Percentiles rank a stretch among this genome's conserved stretches.
phyloP scores from a whole-genome alignment of 2,329 filamentous ascomycete genomes.

The Talaromyces pinophilus region DNA sequence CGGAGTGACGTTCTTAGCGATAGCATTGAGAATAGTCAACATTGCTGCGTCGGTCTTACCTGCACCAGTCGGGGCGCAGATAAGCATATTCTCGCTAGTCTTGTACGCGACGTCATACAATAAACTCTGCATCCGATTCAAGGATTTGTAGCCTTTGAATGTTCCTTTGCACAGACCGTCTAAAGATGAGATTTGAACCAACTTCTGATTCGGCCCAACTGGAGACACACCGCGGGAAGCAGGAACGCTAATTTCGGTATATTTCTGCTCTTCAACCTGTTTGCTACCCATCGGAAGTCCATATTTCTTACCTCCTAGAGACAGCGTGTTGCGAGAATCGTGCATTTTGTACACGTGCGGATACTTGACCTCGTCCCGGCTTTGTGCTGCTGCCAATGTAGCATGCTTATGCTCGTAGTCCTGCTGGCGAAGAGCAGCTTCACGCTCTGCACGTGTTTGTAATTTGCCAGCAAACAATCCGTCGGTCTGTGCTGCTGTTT shows the following conservation, averaged over 20 bases:
- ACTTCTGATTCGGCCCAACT: slow-evolving; percentile 69
- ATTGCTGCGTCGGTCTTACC: slow-evolving; percentile 99
- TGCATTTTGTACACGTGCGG: slow-evolving; percentile 90
- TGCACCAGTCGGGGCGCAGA: slow-evolving; percentile 95
- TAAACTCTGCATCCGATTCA: slow-evolving; percentile 98
- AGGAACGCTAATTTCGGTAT: slow-evolving; percentile 87
- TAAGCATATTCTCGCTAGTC: slow-evolving; percentile 97
- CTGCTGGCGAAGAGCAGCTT: slow-evolving; percentile 71
- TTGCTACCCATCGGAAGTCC: slow-evolving; percentile 75
- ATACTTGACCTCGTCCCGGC: slow-evolving; percentile 72
- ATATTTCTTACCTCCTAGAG: slow-evolving; percentile 77
- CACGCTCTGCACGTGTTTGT: slow-evolving; percentile 73
- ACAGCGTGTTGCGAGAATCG: slow-evolving; percentile 82
- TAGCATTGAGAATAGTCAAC: slow-evolving; percentile 88
- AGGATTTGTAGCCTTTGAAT: slow-evolving; percentile 86
- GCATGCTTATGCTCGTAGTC: slow-evolving; percentile 84
- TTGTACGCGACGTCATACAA: slow-evolving; percentile 94
- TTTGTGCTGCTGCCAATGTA: slow-evolving; percentile 67
- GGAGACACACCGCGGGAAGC: slow-evolving; percentile 74
- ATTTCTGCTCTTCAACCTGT: slow-evolving; percentile 71
- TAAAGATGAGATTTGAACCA: slow-evolving; percentile 77
- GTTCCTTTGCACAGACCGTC: slow-evolving; percentile 89
- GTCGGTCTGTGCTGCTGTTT: slow-evolving; percentile 43
- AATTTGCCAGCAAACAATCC: slow-evolving; percentile 57
- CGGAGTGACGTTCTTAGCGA: slow-evolving; percentile 80